A percentile compares a stretch with the other conserved stretches of the same genome.
phyloP scores from a whole-genome alignment of 495 filamentous ascomycete genomes.

The Penicillium crystallinum region DNA sequence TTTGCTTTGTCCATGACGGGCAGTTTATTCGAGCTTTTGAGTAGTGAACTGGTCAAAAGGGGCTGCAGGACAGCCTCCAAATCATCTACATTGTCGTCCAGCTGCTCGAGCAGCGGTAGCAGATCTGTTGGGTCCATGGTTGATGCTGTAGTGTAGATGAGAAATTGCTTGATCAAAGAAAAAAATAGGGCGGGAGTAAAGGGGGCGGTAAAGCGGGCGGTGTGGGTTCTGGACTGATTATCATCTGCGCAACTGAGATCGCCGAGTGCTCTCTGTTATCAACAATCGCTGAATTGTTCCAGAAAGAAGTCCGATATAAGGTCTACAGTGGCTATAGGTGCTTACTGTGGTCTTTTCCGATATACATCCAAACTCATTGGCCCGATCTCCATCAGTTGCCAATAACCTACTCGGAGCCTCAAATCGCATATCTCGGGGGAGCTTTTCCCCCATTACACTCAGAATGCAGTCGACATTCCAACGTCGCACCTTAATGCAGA shows the following conservation, averaged over 20 bases:
- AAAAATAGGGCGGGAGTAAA: constrained; percentile 21
- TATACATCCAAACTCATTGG: background rate
- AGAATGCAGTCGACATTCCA: constrained; percentile 36
- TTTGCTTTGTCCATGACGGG: constrained; percentile 92
- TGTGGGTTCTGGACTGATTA: constrained; percentile 10
- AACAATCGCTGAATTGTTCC: background rate
- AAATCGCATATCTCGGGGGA: constrained; percentile 5
- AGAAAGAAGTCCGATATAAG: background rate
- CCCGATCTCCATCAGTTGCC: background rate
- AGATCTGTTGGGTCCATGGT: constrained; percentile 42
- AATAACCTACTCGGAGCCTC: background rate
- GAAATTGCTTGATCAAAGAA: constrained; percentile 10
- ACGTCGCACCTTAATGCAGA: constrained; percentile 38
- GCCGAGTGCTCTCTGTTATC: background rate
- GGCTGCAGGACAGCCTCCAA: constrained; percentile 69
- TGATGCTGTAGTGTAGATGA: constrained; percentile 7
- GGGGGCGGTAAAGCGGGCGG: constrained; percentile 20
- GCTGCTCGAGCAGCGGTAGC: constrained; percentile 56
- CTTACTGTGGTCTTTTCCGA: background rate
- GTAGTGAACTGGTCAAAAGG: constrained; percentile 55
- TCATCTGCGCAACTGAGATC: constrained; percentile 15
- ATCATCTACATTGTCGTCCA: constrained; percentile 72
- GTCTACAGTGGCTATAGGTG: background rate
- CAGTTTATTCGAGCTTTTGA: constrained; percentile 66
- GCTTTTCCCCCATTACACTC: constrained; percentile 13